Base-by-base conservation (phyloP, 2,329 filamentous ascomycete genomes). In the Xylariaceae sp. region DNA sequence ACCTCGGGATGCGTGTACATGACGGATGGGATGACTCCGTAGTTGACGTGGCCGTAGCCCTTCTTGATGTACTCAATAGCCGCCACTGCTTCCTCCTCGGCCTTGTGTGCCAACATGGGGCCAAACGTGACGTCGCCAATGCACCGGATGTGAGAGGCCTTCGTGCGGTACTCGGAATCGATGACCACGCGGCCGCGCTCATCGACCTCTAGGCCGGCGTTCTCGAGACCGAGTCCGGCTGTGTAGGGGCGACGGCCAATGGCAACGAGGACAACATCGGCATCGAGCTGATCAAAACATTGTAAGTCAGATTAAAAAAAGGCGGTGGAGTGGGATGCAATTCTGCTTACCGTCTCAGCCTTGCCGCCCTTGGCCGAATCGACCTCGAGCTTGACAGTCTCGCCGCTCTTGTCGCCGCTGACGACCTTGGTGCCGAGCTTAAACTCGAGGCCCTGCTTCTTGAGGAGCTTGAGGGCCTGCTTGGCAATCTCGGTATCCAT, bases 1-100 rank as follows among this genome's bases (percentile, higher is more conserved):
- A 97, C 93, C 71, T 98, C 93, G 25, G 93, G 93, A 75, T 96
- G 86, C 10, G 93, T 97, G 81, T 98, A 98, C 93, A 98, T 98
- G 73, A 98, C 93, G 25, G 88, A 93, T 55, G 93, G 93, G 65
- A 98, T 98, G 69, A 86, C 88, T 63, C 83, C 88, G 74, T 98
- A 98, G 85, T 98, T 98, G 73, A 98, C 93, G 71, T 98, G 93
- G 48, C 93, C 93, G 71, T 94, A 86, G 56, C 90, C 90, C 79
- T 97, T 97, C 75, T 88, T 92, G 72, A 98, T 93, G 77, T 90
- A 97, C 73, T 98, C 93, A 53, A 97, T 79, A 47, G 85, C 92
- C 23, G 93, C 93, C 54, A 97, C 91, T 49, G 81, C 93, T 74
- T 98, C 93, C 73, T 98, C 93, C 73, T 98, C 93, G 41, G 93